Conservation (phyloP, 352 stramenopile genomes). For the Bremia lactucae region DNA sequence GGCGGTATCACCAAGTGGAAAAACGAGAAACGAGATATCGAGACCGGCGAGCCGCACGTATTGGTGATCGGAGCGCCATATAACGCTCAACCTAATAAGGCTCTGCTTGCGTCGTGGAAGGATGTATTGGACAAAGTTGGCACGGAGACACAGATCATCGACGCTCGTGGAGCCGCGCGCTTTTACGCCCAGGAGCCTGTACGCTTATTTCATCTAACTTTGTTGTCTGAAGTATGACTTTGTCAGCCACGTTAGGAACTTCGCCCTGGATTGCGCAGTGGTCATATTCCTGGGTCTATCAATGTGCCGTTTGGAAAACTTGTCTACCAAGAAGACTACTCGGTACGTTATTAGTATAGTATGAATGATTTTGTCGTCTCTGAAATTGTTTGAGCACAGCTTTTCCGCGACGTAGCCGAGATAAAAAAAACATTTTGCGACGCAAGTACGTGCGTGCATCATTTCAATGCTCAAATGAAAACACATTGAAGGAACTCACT, state of each 20-base stretch:
- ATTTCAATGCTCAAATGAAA: neutral
- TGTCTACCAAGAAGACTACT: slow-evolving; percentile 77
- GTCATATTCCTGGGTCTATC: slow-evolving; percentile 86
- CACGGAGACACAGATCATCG: slow-evolving; percentile 76
- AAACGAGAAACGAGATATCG: slow-evolving; percentile 34
- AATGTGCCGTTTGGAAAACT: slow-evolving; percentile 89
- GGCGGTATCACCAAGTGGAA: slow-evolving; percentile 66
- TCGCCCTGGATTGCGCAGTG: slow-evolving; percentile 79
- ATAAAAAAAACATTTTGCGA: slow-evolving; percentile 72
- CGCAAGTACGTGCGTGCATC: slow-evolving; percentile 27
- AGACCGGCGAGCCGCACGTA: slow-evolving; percentile 22
- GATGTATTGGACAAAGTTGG: slow-evolving; percentile 49
- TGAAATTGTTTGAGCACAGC: slow-evolving; percentile 12
- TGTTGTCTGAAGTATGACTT: too few relatives aligned
- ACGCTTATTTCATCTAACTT: neutral
- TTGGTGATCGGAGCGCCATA: slow-evolving; percentile 25
- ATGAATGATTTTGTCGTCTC: neutral
- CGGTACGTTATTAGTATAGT: slow-evolving; percentile 21
- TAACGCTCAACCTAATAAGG: slow-evolving; percentile 35
- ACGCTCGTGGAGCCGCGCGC: slow-evolving; percentile 80
- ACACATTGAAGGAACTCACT: neutral
- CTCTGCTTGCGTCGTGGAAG: slow-evolving; percentile 44
- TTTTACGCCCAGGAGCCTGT: slow-evolving; percentile 84
- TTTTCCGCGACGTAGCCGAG: slow-evolving; percentile 65
- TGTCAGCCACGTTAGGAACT: slow-evolving; percentile 61